phyloP scores from a whole-genome alignment of 768 basidiomycete species.

The Phlebiopsis flavidoalba region DNA sequence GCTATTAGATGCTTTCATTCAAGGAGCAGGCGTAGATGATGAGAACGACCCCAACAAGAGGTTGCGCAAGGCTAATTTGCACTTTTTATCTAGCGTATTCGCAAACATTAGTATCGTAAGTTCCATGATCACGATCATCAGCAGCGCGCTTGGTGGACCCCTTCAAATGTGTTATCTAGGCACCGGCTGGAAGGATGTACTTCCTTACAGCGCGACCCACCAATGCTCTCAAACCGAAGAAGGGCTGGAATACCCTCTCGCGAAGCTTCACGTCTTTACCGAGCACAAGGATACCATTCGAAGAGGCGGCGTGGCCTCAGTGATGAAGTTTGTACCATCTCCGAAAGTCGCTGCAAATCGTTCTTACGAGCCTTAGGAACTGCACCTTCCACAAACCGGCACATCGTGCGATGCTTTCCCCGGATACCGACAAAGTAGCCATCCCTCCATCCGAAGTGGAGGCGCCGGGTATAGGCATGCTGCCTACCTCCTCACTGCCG shows the following conservation, averaged over 20 bases:
- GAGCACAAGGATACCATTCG: slow-evolving; percentile 87
- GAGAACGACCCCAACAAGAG: slow-evolving; percentile 43
- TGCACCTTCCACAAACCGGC: slow-evolving; percentile 66
- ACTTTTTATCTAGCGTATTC: slow-evolving; percentile 93
- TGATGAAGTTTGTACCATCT: slow-evolving; percentile 61
- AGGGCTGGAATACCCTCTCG: slow-evolving; percentile 71
- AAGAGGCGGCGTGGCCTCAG: slow-evolving; percentile 80
- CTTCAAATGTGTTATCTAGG: slow-evolving; percentile 35
- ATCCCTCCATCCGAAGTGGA: slow-evolving; percentile 51
- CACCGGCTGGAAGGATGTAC: slow-evolving; percentile 70
- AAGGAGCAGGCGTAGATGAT: slow-evolving; percentile 57
- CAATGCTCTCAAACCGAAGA: slow-evolving; percentile 38
- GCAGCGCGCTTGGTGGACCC: neutral
- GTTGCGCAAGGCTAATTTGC: slow-evolving; percentile 68
- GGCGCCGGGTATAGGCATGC: slow-evolving; percentile 76
- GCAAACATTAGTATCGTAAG: slow-evolving; percentile 83
- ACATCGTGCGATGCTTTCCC: slow-evolving; percentile 67
- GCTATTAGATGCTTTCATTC: slow-evolving; percentile 85
- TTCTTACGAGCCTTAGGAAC: slow-evolving; percentile 48
- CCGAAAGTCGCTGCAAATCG: neutral
- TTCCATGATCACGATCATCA: slow-evolving; percentile 5
- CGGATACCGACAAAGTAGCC: slow-evolving; percentile 51
- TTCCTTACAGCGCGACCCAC: slow-evolving; percentile 66
- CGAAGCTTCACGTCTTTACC: slow-evolving; percentile 80
- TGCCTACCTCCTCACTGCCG: slow-evolving; percentile 82